Conservation (phyloP, 805 yeast genomes). For the Candida awuae region DNA sequence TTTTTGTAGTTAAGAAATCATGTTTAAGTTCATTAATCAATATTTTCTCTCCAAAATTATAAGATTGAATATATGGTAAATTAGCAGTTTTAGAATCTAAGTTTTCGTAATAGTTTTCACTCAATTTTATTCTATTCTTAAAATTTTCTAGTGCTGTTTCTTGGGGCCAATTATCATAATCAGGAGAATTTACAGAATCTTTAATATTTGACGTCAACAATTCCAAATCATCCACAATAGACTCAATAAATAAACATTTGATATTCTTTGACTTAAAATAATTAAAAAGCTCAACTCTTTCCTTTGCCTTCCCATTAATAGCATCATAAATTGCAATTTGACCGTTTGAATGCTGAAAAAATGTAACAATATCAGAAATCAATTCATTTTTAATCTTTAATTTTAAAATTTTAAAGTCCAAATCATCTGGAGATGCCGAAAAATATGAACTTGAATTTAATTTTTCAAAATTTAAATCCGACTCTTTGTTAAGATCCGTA, state of each 20-base stretch:
- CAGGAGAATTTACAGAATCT: conserved; percentile 83
- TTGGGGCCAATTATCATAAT: conserved; percentile 70
- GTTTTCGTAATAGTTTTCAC: conserved; percentile 66
- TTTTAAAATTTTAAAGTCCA: conserved; percentile 46
- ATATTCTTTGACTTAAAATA: conserved; percentile 51
- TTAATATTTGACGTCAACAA: conserved; percentile 68
- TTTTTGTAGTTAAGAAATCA: conserved; percentile 85
- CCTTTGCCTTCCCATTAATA: conserved; percentile 69
- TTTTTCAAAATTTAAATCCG: conserved; percentile 18
- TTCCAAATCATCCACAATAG: conserved; percentile 65
- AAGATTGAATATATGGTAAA: conserved; percentile 72
- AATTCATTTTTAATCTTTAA: conserved; percentile 54
- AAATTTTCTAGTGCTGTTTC: conserved; percentile 72
- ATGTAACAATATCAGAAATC: conserved; percentile 57
- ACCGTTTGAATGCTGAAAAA: conserved; percentile 70
- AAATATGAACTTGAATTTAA: conserved; percentile 65
- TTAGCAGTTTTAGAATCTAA: conserved; percentile 42
- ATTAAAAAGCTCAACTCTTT: conserved; percentile 51
- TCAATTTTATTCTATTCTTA: conserved; percentile 56
- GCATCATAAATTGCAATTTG: conserved; percentile 97
- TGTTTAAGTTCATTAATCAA: conserved; percentile 73
- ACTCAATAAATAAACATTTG: conserved; percentile 82
- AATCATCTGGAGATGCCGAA: conserved; percentile 40
- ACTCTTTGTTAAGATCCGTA: conserved; percentile 15
- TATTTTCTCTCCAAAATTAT: conserved; percentile 82